Evolutionary conservation across 768 basidiomycete species (phyloP).

Genomic region (Nevesoporus exiguus): DNA sequence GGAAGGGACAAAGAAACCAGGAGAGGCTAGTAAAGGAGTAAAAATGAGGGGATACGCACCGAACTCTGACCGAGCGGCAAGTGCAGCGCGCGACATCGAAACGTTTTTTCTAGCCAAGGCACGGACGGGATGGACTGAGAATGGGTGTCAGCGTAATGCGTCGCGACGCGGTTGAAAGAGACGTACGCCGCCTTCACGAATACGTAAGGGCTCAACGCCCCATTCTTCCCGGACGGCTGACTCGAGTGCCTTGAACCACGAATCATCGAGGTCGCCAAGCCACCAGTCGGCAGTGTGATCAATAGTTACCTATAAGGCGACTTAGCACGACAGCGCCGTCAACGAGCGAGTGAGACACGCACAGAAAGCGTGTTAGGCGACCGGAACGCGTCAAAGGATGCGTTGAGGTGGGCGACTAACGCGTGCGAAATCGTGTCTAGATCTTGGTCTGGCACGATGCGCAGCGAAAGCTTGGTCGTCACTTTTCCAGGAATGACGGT

Average conservation of each 20-base stretch:
- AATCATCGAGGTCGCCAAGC: slow-evolving; percentile 82
- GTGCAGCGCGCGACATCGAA: slow-evolving; percentile 85
- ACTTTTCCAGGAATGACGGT: slow-evolving; percentile 89
- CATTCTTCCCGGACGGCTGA: slow-evolving; percentile 81
- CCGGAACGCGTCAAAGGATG: slow-evolving; percentile 53
- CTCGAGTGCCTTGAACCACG: slow-evolving; percentile 86
- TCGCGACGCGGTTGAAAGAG: not conserved
- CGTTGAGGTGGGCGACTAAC: slow-evolving; percentile 55
- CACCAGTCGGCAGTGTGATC: slow-evolving; percentile 93
- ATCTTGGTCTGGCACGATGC: slow-evolving; percentile 93
- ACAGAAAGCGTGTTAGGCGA: slow-evolving; percentile 78
- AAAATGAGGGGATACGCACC: slow-evolving; percentile 39
- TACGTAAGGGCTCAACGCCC: slow-evolving; percentile 80
- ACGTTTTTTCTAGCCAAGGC: slow-evolving; percentile 90
- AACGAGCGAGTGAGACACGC: not conserved
- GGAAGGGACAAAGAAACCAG: too few species aligned
- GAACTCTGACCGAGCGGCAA: slow-evolving; percentile 92
- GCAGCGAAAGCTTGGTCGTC: slow-evolving; percentile 81
- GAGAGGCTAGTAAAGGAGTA: too few species aligned
- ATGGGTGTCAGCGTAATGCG: not conserved
- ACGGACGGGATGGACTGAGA: slow-evolving; percentile 87
- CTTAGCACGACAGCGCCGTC: too few species aligned
- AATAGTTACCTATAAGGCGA: slow-evolving; percentile 55
- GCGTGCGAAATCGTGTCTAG: slow-evolving; percentile 62
- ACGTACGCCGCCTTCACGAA: slow-evolving; percentile 90